phyloP scores from a whole-genome alignment of 371 early-diverging fungal genomes.

The Blakeslea trispora region DNA sequence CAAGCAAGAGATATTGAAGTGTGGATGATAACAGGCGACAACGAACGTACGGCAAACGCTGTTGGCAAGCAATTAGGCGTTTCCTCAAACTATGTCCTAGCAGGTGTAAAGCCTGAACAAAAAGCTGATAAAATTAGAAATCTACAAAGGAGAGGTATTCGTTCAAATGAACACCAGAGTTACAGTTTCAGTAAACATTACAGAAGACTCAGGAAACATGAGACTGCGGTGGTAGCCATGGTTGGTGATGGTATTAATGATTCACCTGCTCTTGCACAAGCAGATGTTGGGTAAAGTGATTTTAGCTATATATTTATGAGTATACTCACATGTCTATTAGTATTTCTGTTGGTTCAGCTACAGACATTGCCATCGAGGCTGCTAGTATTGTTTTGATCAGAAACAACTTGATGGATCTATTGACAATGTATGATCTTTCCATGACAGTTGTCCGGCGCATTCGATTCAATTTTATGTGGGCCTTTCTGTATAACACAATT shows the following conservation, averaged over 20 bases:
- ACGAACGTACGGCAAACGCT: constrained; percentile 57
- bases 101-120: constrained; percentile 67
- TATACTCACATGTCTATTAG: constrained; percentile 5
- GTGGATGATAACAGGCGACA: constrained; percentile 78
- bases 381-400: constrained; percentile 75
- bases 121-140: constrained; percentile 67
- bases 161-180: neutral
- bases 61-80: constrained; percentile 66
- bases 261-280: constrained; percentile 85
- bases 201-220: constrained; percentile 47
- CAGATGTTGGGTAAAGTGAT: constrained; percentile 73
- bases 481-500: constrained; percentile 74
- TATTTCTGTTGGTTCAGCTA: constrained; percentile 74
- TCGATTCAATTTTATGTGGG: constrained; percentile 80
- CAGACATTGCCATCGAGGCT: constrained; percentile 82
- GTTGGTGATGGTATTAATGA: constrained; percentile 98
- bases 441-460: constrained; percentile 68
- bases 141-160: constrained; percentile 48
- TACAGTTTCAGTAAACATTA: constrained; percentile 40
- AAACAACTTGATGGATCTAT: constrained; percentile 68
- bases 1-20: constrained; percentile 58
- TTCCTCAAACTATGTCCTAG: constrained; percentile 48
- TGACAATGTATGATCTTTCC: constrained; percentile 67
- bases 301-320: no score
- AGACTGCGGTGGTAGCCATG: constrained; percentile 78